Conservation (phyloP, 108 stramenopile species). For the Epithemia pelagica region DNA sequence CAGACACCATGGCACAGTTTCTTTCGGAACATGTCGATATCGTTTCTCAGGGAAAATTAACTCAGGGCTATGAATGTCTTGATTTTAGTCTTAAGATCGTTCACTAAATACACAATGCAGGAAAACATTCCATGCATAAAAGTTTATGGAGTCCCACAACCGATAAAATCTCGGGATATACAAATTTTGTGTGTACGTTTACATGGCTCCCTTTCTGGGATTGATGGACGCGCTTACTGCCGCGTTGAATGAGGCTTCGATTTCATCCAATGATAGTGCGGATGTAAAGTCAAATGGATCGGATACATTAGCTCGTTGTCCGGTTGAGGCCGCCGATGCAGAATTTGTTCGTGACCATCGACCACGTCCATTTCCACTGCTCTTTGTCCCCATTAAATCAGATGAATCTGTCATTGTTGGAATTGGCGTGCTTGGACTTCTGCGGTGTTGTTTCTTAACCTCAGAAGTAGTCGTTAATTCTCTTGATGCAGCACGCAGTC, state of each 20-base stretch:
- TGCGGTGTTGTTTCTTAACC: background rate
- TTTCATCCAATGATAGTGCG: background rate
- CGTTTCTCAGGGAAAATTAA: slow-evolving; percentile 92
- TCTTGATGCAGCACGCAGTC: slow-evolving; percentile 30
- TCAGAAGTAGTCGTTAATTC: background rate
- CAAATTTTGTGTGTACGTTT: background rate
- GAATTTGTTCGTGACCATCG: background rate
- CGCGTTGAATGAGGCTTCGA: background rate
- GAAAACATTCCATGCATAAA: no score
- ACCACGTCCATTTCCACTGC: background rate
- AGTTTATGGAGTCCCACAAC: no score
- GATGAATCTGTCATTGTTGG: background rate
- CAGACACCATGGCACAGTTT: slow-evolving; percentile 84
- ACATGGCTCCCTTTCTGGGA: background rate
- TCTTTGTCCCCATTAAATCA: background rate
- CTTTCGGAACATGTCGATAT: slow-evolving; percentile 90
- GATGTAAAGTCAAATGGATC: background rate
- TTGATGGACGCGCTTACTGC: background rate
- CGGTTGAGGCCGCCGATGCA: background rate
- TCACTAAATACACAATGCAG: background rate
- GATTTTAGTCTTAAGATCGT: slow-evolving; percentile 93
- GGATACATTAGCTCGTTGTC: no score
- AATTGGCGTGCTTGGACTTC: background rate
- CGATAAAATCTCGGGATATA: background rate
- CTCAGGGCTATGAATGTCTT: slow-evolving; percentile 96